Base-by-base conservation (phyloP, 768 basidiomycete genomes). In the Chalciporus chontae region DNA sequence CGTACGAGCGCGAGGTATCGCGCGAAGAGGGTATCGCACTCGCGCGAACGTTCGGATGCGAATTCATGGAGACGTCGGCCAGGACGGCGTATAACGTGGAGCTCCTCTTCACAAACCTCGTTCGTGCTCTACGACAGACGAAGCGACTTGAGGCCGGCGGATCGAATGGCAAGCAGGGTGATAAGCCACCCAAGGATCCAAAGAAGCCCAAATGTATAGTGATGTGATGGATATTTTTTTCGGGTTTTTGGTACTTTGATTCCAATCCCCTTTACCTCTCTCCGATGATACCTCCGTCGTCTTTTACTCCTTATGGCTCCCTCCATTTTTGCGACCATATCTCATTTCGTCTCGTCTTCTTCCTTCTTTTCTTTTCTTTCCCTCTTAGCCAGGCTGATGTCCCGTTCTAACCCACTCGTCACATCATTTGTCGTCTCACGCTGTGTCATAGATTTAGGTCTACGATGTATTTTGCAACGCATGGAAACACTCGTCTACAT, bases 1-100 rank as follows among this genome's bases (percentile, higher is more conserved):
- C 81, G n/a, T 84, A 84, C 56, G 87, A 90, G 59, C 83, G 94
- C 29, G 93, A 95, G 64, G 94, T 97, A 9, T 87, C 90, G 40
- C 83, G 81, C 56, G 92, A 95, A 61, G 94, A 97, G 59, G 96
- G 93, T 11, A 76, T 79, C 15, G 79, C 81, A 8, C 73, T 95
- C 46, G 95, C 96, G 27, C 78, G 83, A 57, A 76, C 81, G 46
- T 85, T 94, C 56, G 90, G 90, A 44, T 96, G 93, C 73, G 89
- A 90, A 51, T 95, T 97, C 69, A 84, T 93, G 68, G 95, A 98
- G 69, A 94, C 95, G 27, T 90, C 87, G n/a, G 95, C 95, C 32
- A 95, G 95, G 76, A 94, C 91, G 32, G 85, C 94, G 42, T 77
- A 84, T 63, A 95, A 97, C 64, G 90, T 98, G 51, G 93, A 97